phyloP scores from a whole-genome alignment of 2,329 filamentous ascomycete species.

The Fusarium succisae region DNA sequence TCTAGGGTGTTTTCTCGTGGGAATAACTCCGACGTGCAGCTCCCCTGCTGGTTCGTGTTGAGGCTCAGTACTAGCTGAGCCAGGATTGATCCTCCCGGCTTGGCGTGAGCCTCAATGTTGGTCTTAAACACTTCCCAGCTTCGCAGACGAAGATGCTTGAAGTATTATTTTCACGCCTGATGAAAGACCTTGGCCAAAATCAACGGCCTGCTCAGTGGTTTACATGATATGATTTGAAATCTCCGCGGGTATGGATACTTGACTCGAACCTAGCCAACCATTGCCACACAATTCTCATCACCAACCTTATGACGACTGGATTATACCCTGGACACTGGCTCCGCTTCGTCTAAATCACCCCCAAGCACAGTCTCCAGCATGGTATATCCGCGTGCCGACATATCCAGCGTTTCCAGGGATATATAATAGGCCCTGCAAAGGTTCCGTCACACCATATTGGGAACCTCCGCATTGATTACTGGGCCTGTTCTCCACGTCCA shows the following conservation, averaged over 20 bases:
- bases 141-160: not conserved
- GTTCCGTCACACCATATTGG: slow-evolving; percentile 20
- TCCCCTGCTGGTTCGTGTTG: slow-evolving; percentile 7
- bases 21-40: slow-evolving; percentile 6
- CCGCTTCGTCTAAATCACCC: slow-evolving; percentile 16
- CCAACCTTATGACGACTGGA: slow-evolving; percentile 22
- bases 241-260: not conserved
- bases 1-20: not conserved
- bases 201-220: not conserved
- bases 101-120: slow-evolving; percentile 18
- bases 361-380: slow-evolving; percentile 3
- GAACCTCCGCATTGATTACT: slow-evolving; percentile 17
- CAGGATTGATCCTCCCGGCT: slow-evolving; percentile 24
- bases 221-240: slow-evolving; percentile 9
- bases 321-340: slow-evolving; percentile 8
- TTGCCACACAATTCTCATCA: slow-evolving; percentile 25
- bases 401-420: slow-evolving; percentile 26
- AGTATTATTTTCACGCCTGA: not conserved
- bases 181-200: not conserved
- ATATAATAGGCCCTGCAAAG: slow-evolving; percentile 1
- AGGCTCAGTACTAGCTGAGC: slow-evolving; percentile 15
- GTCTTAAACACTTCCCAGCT: not conserved
- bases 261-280: slow-evolving; percentile 11
- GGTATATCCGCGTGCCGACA: slow-evolving; percentile 30
- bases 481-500: not conserved